phyloP scores from a whole-genome alignment of 352 stramenopile species.

The Globisporangium carolinianum region DNA sequence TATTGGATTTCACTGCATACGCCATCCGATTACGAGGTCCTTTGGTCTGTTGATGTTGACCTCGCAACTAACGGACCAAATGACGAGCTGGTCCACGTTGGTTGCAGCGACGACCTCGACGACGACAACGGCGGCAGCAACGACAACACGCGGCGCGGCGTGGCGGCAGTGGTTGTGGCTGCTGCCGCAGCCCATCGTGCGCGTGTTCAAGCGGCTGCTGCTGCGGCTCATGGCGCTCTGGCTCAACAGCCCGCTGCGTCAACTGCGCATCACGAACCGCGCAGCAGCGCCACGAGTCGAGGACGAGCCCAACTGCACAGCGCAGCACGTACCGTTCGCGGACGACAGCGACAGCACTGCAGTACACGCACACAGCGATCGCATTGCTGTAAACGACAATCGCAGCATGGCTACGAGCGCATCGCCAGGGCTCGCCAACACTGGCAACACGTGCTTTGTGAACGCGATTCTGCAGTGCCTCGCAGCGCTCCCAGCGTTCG shows the following conservation, averaged over 20 bases:
- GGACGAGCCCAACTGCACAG: neutral
- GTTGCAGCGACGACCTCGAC: neutral
- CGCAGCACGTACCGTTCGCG: neutral
- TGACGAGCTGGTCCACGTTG: too few relatives aligned
- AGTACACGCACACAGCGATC: neutral
- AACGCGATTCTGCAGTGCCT: conserved; percentile 74
- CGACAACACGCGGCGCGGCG: conserved; percentile 1
- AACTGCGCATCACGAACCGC: conserved; percentile 3
- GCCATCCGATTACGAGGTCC: too few relatives aligned
- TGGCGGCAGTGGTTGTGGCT: conserved; percentile 14
- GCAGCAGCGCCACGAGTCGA: neutral
- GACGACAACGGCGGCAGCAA: neutral
- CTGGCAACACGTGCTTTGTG: conserved; percentile 70
- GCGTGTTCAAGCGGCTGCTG: conserved; percentile 9
- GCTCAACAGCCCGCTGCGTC: conserved; percentile 11
- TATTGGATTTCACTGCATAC: too few relatives aligned
- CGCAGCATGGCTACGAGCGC: too few relatives aligned
- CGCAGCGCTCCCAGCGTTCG: conserved; percentile 32
- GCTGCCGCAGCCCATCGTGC: conserved; percentile 4
- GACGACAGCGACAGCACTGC: neutral
- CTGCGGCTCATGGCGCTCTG: conserved; percentile 12
- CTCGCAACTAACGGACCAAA: too few relatives aligned
- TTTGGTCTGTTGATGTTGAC: too few relatives aligned
- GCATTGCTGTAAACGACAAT: too few relatives aligned
- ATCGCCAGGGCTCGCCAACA: conserved; percentile 40